Evolutionary conservation across 805 yeast species (phyloP).

Genomic region (Candida dajiaensis): DNA sequence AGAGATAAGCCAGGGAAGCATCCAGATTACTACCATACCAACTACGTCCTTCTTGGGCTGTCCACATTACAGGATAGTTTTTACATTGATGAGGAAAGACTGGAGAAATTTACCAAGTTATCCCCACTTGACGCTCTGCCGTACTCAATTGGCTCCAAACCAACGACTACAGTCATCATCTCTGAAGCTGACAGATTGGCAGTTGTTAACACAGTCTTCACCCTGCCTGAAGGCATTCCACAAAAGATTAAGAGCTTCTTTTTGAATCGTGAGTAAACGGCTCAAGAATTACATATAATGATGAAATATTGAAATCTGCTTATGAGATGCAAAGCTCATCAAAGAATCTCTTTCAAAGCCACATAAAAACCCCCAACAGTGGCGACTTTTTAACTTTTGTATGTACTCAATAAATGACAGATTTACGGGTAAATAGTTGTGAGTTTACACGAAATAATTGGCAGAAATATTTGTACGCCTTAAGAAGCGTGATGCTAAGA

Average conservation of each 20-base stretch:
- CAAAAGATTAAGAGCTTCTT: conserved; percentile 22
- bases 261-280: not conserved
- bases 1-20: conserved; percentile 79
- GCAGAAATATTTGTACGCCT: not conserved
- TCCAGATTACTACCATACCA: conserved; percentile 88
- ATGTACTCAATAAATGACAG: not conserved
- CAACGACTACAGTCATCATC: conserved; percentile 12
- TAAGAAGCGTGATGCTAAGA: not conserved
- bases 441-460: not conserved
- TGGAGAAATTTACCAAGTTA: not conserved
- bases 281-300: not conserved
- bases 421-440: not conserved
- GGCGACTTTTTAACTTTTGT: too few relatives aligned
- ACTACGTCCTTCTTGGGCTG: conserved; percentile 76
- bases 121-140: conserved; percentile 4
- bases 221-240: conserved; percentile 42
- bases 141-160: conserved; percentile 8
- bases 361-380: too few relatives aligned
- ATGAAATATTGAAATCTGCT: too few relatives aligned
- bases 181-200: conserved; percentile 16
- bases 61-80: conserved; percentile 24
- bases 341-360: too few relatives aligned
- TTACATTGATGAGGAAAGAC: conserved; percentile 1
- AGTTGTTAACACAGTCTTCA: conserved; percentile 53
- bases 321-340: too few relatives aligned